Conservation (phyloP, 2,329 filamentous ascomycete genomes). For the Aureobasidium sp. region DNA sequence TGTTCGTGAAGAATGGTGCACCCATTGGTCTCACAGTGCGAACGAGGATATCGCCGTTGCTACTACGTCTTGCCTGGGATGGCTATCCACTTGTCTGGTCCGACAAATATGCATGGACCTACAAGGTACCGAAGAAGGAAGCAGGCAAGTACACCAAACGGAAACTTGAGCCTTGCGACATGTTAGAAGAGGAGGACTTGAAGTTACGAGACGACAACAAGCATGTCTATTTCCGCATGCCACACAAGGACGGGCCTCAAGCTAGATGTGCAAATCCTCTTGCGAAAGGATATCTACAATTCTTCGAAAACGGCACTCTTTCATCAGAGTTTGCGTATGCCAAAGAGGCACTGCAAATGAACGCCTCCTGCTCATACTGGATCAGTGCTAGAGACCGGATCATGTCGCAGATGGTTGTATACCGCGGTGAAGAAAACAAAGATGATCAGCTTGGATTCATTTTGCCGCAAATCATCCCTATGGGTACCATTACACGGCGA, state of each 20-base stretch:
- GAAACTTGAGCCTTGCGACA: constrained; percentile 66
- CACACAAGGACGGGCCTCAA: constrained; percentile 87
- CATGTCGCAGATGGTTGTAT: constrained; percentile 90
- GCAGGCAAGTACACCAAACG: constrained; percentile 58
- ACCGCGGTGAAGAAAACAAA: constrained; percentile 52
- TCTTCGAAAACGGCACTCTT: constrained; percentile 82
- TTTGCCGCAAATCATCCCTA: constrained; percentile 88
- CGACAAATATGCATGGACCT: constrained; percentile 87
- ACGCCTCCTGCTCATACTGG: constrained; percentile 98
- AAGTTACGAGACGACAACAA: constrained; percentile 56
- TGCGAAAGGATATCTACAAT: constrained; percentile 81
- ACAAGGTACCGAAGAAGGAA: constrained; percentile 60
- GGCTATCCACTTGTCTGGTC: constrained; percentile 88
- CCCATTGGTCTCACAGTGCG: constrained; percentile 75
- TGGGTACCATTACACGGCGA: constrained; percentile 92
- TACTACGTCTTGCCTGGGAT: constrained; percentile 82
- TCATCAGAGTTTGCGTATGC: constrained; percentile 84
- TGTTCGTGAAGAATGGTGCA: constrained; percentile 62
- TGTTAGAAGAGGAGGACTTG: constrained; percentile 64
- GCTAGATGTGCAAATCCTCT: constrained; percentile 80
- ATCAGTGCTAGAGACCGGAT: constrained; percentile 92
- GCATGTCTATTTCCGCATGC: constrained; percentile 79
- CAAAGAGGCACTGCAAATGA: constrained; percentile 95
- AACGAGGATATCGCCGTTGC: constrained; percentile 75
- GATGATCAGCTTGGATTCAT: constrained; percentile 61